These are phyloP conservation scores for Scortechinia acanthostroma DNA, from an alignment of 2,329 filamentous ascomycete genomes.

Conservation along the genomic window DNA sequence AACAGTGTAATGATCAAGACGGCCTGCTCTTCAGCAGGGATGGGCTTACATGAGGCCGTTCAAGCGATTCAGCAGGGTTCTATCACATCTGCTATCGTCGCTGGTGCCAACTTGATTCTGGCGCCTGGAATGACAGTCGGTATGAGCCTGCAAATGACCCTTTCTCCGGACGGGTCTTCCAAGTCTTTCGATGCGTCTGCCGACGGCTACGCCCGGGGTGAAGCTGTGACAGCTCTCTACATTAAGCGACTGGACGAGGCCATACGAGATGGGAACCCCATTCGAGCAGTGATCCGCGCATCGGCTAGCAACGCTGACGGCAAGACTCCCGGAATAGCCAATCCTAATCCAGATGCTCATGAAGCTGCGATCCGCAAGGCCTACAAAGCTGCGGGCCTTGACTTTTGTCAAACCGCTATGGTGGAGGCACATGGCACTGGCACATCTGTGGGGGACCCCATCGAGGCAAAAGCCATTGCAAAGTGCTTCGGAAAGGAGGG, in stretches of 20 bases:
- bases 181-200: conserved; percentile 21
- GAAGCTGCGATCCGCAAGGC: conserved; percentile 7
- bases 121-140: not conserved
- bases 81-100: conserved; percentile 7
- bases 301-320: conserved; percentile 11
- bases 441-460: conserved; percentile 28
- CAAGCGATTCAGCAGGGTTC: conserved; percentile 3
- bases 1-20: conserved; percentile 18
- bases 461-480: conserved; percentile 26
- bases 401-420: conserved; percentile 17
- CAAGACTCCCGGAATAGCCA: conserved; percentile 6
- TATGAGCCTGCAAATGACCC: not conserved
- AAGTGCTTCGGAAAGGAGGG: conserved; percentile 12
- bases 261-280: conserved; percentile 10
- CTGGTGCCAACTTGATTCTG: not conserved
- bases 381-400: conserved; percentile 10
- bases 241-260: conserved; percentile 20
- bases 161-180: conserved; percentile 11
- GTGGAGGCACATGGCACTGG: conserved; percentile 31
- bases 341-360: conserved; percentile 11
- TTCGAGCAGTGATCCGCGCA: conserved; percentile 12
- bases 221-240: conserved; percentile 18
- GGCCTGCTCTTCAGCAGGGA: conserved; percentile 25
- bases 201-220: conserved; percentile 23
- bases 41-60: conserved; percentile 18